Percentiles rank a stretch among this genome's conserved stretches.
Conservation (phyloP, 805 yeast genomes). For the Hanseniaspora hatyaiensis region DNA sequence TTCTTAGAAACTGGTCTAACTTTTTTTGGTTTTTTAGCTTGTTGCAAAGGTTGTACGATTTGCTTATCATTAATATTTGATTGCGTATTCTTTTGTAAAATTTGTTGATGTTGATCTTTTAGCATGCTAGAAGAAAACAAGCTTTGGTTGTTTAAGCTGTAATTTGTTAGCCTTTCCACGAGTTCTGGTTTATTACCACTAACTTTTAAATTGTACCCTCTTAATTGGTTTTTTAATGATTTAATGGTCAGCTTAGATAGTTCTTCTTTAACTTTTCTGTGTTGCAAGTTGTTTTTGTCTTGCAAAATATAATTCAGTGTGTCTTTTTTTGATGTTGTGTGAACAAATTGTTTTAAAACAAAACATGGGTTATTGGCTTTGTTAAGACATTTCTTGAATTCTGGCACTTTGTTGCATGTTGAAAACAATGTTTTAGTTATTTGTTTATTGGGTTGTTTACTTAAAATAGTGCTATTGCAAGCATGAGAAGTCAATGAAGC, state of each 20-base stretch:
- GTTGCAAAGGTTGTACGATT: too few relatives aligned
- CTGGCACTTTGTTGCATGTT: too few relatives aligned
- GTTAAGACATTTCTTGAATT: too few relatives aligned
- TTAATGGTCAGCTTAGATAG: slow-evolving; percentile 37
- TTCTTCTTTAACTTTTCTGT: slow-evolving; percentile 1
- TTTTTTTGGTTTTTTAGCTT: not conserved
- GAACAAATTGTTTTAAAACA: slow-evolving; percentile 4
- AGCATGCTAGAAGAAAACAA: not conserved
- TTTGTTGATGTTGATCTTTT: not conserved
- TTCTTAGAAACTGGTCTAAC: too few relatives aligned
- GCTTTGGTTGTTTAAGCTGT: not conserved
- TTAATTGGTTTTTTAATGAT: slow-evolving; percentile 47
- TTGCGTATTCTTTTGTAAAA: not conserved
- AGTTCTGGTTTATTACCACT: slow-evolving; percentile 53
- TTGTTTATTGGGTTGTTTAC: too few relatives aligned
- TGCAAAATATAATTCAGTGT: slow-evolving; percentile 1
- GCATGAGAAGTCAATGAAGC: too few relatives aligned
- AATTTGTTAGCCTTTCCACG: slow-evolving; percentile 27
- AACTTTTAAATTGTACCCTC: slow-evolving; percentile 46
- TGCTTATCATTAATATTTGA: too few relatives aligned
- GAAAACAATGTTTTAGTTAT: too few relatives aligned
- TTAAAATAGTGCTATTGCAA: too few relatives aligned
- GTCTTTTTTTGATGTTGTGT: slow-evolving; percentile 2
- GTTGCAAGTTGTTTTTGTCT: not conserved
- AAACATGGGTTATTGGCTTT: too few relatives aligned